Base-by-base conservation (phyloP, 1,284 basidiomycete species). In the Apiotrichum mycotoxinovorans region DNA sequence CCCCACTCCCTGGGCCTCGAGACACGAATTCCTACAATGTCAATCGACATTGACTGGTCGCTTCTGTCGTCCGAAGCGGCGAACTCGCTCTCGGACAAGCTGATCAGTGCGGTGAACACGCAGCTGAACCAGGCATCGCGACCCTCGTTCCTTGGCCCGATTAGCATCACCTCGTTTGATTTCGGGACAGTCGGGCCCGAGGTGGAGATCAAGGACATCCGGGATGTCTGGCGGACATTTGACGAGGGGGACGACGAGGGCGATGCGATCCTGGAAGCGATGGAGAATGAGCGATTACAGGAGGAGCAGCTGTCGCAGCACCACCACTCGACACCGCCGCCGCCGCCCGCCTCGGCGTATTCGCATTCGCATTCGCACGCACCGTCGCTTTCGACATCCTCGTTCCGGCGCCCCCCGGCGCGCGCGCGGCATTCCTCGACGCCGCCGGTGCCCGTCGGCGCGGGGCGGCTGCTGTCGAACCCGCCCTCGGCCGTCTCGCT, bases 151-250 rank as follows among this genome's bases (percentile, higher is more conserved):
- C 87, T 99, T 47, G 95, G 95, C 0, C 91, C 92, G 17, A 84
- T 98, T 57, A 83, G 86, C 59, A 84, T 98, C 57, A 87, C 86
- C 5, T 84, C 85, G 2, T 83, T 98, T 54, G 89, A 92, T 54
- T 94, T 98, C 75, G 95, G 95, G 33, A 84, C 85, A 0, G 80
- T 83, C 25, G 74, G 85, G 4, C 95, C 96, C 2, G 88, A 94
- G 59, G 83, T 96, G 38, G 88, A 95, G 72, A 83, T 98, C 57
- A 85, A 91, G 56, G 93, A 97, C 76, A 80, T 98, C 57, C 83
- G 91, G 48, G 93, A 98, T 79, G 91, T 98, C 56, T 92, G 95
- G 79, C 86, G 86, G 40, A 93, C 95, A 71, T 98, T 98, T 70
- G 76, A 79, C 44, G 87, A 91, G 62, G 87, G 87, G 57, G 87